Evolutionary conservation across 306 rosid species (phyloP).

Genomic region (Gynostemma pentaphyllum): DNA sequence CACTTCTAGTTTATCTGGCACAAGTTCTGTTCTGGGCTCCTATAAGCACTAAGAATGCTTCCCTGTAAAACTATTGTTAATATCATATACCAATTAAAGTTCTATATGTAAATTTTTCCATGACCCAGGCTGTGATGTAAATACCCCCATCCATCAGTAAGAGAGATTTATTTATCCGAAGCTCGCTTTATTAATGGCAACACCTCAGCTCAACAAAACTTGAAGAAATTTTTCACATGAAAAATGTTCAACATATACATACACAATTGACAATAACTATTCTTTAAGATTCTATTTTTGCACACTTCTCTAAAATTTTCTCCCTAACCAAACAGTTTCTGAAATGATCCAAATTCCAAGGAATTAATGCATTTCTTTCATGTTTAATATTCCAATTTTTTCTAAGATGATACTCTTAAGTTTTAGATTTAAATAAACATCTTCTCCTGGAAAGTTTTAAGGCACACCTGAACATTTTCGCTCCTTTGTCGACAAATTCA

Average conservation of each 20-base stretch:
- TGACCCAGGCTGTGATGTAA: background rate
- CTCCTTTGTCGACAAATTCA: background rate
- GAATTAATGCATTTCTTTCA: background rate
- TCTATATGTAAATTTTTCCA: background rate
- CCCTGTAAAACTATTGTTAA: background rate
- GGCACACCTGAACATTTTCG: background rate
- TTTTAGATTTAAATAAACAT: slow-evolving; percentile 2
- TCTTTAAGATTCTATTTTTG: background rate
- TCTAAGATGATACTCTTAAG: background rate
- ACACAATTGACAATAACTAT: background rate
- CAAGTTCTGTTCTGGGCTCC: background rate
- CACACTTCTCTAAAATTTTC: background rate
- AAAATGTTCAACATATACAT: background rate
- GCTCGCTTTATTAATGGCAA: background rate
- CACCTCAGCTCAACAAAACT: background rate
- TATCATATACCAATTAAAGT: background rate
- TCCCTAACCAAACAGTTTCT: background rate
- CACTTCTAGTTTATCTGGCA: background rate
- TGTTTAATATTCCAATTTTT: background rate
- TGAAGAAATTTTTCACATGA: background rate
- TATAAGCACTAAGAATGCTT: background rate
- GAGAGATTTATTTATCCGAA: slow-evolving; percentile 5
- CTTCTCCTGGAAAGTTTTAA: slow-evolving; percentile 4
- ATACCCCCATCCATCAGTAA: background rate
- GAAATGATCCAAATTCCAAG: background rate